Evolutionary conservation across 768 basidiomycete genomes (phyloP), one percentile per base, ranked within the genome.

Genomic region (Candolleomyces efflorescens): DNA sequence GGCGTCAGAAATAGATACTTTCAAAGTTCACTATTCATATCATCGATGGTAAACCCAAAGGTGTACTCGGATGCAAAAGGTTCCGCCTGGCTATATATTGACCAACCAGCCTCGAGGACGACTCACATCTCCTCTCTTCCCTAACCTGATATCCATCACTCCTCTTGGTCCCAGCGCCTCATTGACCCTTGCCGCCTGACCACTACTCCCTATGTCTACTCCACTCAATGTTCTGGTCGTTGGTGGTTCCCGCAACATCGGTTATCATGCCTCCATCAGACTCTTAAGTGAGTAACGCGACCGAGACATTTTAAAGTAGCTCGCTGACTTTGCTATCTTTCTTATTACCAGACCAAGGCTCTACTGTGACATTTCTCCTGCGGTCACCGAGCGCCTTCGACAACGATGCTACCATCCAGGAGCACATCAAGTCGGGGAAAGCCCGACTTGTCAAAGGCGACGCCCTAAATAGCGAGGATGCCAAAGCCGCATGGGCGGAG

Each of bases 321-420:
- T 26, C 22, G n/a, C 43, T 5, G 23, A 18, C 20, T 9, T 52
- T 3, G 20, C 32, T n/a, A 39, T 27, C 20, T 47, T 23, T 17
- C n/a, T n/a, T 24, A 15, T 36, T 12, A 22, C 9, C 9, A 89
- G 87, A 73, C 5, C 68, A 75, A 52, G 86, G 87, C 39, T 75
- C 80, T 3, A 82, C 76, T 1, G 82, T 89, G 0, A 86, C 85
- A 0, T 88, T 85, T 62, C 74, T 89, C 12, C 74, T 89, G 37
- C 81, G 88, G 27, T 75, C 72, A 17, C 70, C 78, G 0, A 60
- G 70, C 9, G 73, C 75, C 3, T 88, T 89, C 60, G 83, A 86
- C 45, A 60, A 69, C 6, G 82, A 89, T 61, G 70, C 73, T 22
- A 62, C 60, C 2, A 79, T 90, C n/a, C 80, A 87, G 61, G 58